phyloP scores from a whole-genome alignment of 306 rosid species.

The Hylodesmum podocarpum region DNA sequence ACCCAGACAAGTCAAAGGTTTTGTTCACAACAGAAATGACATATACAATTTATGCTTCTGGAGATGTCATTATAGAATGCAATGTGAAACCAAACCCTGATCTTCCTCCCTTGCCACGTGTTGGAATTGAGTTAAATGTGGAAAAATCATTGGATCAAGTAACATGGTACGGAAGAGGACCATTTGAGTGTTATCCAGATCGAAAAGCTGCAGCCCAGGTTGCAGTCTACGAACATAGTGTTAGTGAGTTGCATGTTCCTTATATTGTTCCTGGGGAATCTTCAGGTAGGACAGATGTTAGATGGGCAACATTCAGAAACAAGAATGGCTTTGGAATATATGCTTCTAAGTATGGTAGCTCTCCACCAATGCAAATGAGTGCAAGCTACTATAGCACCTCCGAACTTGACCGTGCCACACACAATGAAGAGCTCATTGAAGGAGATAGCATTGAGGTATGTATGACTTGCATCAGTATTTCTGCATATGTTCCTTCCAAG shows the following conservation, averaged over 20 bases:
- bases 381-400: conserved; percentile 80
- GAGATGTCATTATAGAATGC: conserved; percentile 74
- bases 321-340: conserved; percentile 74
- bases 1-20: conserved; percentile 33
- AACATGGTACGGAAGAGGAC: conserved; percentile 94
- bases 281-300: conserved; percentile 86
- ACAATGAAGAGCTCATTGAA: conserved; percentile 63
- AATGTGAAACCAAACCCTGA: conserved; percentile 57
- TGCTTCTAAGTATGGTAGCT: conserved; percentile 75
- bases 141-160: conserved; percentile 67
- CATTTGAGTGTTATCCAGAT: conserved; percentile 91
- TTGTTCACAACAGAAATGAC: conserved; percentile 53
- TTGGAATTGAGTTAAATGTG: conserved; percentile 73
- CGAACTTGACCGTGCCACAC: conserved; percentile 79
- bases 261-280: conserved; percentile 87
- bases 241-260: conserved; percentile 85
- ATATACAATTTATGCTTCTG: conserved; percentile 70
- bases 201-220: conserved; percentile 90
- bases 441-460: conserved; percentile 88
- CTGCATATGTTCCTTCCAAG: not conserved
- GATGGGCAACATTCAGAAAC: conserved; percentile 85
- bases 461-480: not conserved
- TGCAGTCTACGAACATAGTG: conserved; percentile 60
- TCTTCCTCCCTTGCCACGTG: conserved; percentile 96
- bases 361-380: conserved; percentile 91